phyloP scores from a whole-genome alignment of 2,329 filamentous ascomycete genomes.

The Hortaea werneckii region DNA sequence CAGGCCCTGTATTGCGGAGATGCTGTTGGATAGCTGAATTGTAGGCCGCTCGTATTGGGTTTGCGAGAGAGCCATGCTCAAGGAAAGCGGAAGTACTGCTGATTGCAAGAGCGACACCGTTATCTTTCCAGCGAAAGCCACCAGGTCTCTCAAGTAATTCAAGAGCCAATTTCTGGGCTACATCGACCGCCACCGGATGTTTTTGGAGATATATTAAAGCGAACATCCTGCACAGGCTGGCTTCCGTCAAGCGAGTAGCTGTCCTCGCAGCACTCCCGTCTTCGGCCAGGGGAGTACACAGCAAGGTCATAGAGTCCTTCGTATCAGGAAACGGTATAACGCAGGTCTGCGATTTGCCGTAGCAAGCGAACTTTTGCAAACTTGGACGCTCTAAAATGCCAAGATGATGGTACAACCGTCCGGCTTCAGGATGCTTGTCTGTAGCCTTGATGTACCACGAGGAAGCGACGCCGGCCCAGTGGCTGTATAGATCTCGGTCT shows the following conservation, averaged over 20 bases:
- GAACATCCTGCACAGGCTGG: slow-evolving; percentile 39
- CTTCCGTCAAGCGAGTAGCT: slow-evolving; percentile 46
- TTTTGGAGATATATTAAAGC: slow-evolving; percentile 52
- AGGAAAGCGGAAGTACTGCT: slow-evolving; percentile 45
- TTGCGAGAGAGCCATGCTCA: slow-evolving; percentile 43
- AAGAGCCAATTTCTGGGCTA: slow-evolving; percentile 37
- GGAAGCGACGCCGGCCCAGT: slow-evolving; percentile 69
- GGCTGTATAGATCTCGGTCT: slow-evolving; percentile 55
- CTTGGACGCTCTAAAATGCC: slow-evolving; percentile 67
- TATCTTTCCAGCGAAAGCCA: slow-evolving; percentile 13
- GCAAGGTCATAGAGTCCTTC: slow-evolving; percentile 57
- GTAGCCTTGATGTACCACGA: slow-evolving; percentile 81
- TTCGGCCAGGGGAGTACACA: slow-evolving; percentile 47
- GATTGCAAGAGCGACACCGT: slow-evolving; percentile 48
- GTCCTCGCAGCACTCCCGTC: slow-evolving; percentile 24
- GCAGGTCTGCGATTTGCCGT: slow-evolving; percentile 60
- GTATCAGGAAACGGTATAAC: slow-evolving; percentile 57
- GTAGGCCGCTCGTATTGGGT: slow-evolving; percentile 26
- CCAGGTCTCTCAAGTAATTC: slow-evolving; percentile 47
- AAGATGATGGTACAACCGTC: slow-evolving; percentile 78
- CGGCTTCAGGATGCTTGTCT: slow-evolving; percentile 63
- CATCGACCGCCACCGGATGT: slow-evolving; percentile 37
- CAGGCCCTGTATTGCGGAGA: not conserved
- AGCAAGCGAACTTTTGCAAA: slow-evolving; percentile 62
- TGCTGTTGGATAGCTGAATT: not conserved